Percentiles rank a stretch among this genome's conserved stretches.
These are phyloP conservation scores for Aquilaria malaccensis DNA, from an alignment of 345 rosid species.

Conservation along the genomic window DNA sequence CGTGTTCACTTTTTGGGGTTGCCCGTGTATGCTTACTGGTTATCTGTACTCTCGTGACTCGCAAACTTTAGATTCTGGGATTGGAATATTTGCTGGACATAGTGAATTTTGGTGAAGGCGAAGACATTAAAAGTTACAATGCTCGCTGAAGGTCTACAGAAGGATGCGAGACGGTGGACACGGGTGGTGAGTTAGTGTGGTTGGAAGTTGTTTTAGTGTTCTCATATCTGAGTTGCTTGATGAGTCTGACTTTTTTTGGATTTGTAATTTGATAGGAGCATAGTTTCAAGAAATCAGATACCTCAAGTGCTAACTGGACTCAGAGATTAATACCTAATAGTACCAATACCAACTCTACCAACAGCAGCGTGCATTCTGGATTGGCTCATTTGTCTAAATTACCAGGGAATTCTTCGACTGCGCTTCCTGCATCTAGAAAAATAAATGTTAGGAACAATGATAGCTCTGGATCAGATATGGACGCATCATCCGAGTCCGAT, in stretches of 20 bases:
- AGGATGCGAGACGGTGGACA: no score
- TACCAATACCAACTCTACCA: conserved; percentile 24
- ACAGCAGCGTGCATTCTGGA: conserved; percentile 22
- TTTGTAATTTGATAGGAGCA: conserved; percentile 22
- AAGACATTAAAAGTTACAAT: no score
- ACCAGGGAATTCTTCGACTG: conserved; percentile 30
- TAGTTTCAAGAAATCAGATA: conserved; percentile 16
- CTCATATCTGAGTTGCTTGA: background rate
- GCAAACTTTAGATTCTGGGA: no score
- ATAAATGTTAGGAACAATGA: conserved; percentile 24
- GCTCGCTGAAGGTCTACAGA: no score
- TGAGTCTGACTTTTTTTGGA: background rate
- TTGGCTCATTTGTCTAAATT: conserved; percentile 34
- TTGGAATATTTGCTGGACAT: no score
- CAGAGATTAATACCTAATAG: conserved; percentile 23
- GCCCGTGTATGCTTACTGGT: no score
- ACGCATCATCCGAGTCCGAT: conserved; percentile 50
- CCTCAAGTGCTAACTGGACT: conserved; percentile 23
- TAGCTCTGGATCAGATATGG: conserved; percentile 63
- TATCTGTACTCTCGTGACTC: no score
- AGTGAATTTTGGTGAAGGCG: no score
- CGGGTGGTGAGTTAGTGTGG: no score
- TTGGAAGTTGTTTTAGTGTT: background rate
- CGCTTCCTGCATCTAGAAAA: conserved; percentile 24
- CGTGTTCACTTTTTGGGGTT: no score